phyloP scores from a whole-genome alignment of 768 basidiomycete species.

The Hericium coralloides region DNA sequence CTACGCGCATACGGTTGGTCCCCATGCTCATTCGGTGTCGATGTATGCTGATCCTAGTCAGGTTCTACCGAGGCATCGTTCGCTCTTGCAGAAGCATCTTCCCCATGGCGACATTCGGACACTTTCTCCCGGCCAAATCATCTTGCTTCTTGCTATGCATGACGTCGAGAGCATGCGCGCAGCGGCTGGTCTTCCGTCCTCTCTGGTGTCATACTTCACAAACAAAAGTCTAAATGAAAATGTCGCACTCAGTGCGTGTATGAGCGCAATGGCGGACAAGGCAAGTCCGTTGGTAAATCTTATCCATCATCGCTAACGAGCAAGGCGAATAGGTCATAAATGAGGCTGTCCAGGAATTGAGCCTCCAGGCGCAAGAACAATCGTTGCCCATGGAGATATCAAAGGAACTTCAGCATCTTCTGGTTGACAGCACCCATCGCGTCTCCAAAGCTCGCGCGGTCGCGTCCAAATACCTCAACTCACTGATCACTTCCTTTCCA shows the following conservation, averaged over 20 bases:
- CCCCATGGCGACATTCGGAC: conserved; percentile 62
- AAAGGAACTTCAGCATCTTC: conserved; percentile 62
- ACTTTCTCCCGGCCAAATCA: conserved; percentile 73
- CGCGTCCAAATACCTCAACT: conserved; percentile 75
- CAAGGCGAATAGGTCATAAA: conserved; percentile 55
- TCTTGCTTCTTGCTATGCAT: conserved; percentile 79
- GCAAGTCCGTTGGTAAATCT: conserved; percentile 28
- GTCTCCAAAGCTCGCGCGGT: conserved; percentile 74
- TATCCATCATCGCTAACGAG: too few species aligned
- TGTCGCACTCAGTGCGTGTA: conserved; percentile 55
- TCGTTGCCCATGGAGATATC: conserved; percentile 61
- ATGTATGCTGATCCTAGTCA: conserved; percentile 20
- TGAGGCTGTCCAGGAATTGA: conserved; percentile 64
- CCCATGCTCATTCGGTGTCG: neutral
- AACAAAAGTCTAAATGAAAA: conserved; percentile 80
- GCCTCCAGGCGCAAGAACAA: conserved; percentile 69
- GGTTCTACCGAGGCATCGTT: conserved; percentile 65
- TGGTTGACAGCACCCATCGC: conserved; percentile 76
- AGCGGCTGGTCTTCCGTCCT: conserved; percentile 68
- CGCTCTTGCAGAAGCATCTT: conserved; percentile 54
- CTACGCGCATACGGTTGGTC: conserved; percentile 54
- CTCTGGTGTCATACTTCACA: conserved; percentile 78
- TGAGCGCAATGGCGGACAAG: conserved; percentile 85
- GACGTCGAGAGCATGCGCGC: conserved; percentile 87
- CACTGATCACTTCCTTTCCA: conserved; percentile 84